These are phyloP conservation scores for Fraxinus dipetala DNA, from an alignment of 305 asterid species.

Conservation along the genomic window DNA sequence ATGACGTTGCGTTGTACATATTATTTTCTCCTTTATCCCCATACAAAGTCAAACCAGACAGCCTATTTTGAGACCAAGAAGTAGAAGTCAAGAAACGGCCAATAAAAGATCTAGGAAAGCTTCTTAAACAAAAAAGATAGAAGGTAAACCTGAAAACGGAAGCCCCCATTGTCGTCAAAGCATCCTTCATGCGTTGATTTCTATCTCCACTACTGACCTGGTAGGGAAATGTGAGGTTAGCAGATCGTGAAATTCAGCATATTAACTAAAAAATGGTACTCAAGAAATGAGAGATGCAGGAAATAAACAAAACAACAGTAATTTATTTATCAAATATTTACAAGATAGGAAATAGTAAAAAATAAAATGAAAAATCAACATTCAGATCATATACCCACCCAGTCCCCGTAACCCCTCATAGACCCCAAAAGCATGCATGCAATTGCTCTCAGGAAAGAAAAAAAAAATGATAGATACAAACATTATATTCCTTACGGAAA, in stretches of 20 bases:
- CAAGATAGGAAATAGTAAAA: neutral
- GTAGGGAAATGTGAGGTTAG: constrained; percentile 10
- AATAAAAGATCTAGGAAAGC: neutral
- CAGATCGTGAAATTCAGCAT: neutral
- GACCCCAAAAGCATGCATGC: neutral
- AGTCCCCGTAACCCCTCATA: neutral
- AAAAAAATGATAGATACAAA: neutral
- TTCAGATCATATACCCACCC: neutral
- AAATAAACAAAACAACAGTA: neutral
- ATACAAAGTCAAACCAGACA: neutral
- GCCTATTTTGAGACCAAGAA: neutral
- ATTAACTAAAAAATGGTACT: neutral
- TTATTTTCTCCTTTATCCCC: neutral
- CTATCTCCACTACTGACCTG: constrained; percentile 90
- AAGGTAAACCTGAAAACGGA: constrained; percentile 83
- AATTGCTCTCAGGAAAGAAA: neutral
- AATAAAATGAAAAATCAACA: neutral
- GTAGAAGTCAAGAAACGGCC: neutral
- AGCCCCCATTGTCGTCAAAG: constrained; percentile 95
- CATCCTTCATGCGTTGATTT: constrained; percentile 90
- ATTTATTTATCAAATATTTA: neutral
- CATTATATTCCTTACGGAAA: neutral
- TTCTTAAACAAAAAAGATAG: neutral
- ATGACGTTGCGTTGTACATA: neutral
- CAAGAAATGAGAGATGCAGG: neutral